These are phyloP conservation scores for Trichosporon faecale DNA, from an alignment of 1,284 basidiomycete species.

Conservation along the genomic window DNA sequence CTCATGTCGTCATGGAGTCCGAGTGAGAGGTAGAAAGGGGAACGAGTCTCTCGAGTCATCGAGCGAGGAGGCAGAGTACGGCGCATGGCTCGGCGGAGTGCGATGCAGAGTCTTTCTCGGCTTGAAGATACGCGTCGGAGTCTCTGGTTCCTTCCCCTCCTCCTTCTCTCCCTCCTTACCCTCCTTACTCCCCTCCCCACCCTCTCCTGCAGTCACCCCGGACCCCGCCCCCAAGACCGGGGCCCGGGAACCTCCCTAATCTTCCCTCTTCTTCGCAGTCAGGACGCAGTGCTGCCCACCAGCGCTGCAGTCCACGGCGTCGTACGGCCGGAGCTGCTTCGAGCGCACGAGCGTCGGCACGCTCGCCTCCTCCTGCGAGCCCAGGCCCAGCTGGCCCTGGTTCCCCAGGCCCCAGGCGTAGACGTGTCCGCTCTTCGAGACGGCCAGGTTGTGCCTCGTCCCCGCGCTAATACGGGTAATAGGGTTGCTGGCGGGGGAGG, in stretches of 20 bases:
- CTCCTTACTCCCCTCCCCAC: not conserved
- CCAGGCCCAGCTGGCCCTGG: conserved; percentile 54
- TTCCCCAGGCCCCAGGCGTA: conserved; percentile 83
- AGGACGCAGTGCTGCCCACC: conserved; percentile 56
- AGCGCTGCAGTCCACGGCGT: conserved; percentile 50
- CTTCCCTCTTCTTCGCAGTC: conserved; percentile 24
- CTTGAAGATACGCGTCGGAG: not conserved
- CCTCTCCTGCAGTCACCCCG: not conserved
- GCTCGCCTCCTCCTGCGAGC: conserved; percentile 54
- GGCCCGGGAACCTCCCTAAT: not conserved
- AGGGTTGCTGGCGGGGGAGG: conserved; percentile 58
- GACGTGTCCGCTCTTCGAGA: conserved; percentile 70
- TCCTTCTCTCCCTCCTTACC: too few species aligned
- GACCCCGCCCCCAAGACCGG: not conserved
- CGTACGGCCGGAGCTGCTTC: conserved; percentile 52
- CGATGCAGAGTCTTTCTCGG: not conserved
- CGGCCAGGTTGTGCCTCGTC: conserved; percentile 75
- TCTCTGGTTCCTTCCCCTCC: not conserved
- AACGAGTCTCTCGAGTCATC: not conserved
- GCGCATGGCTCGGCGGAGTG: not conserved
- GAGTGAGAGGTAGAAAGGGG: too few species aligned
- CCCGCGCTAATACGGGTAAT: conserved; percentile 74
- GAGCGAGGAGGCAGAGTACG: not conserved
- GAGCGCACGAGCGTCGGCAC: conserved; percentile 64
- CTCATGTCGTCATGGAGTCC: too few species aligned